Evolutionary conservation across 768 basidiomycete species (phyloP), one percentile per base, ranked within the genome.

Genomic region (Lactarius sanguifluus): DNA sequence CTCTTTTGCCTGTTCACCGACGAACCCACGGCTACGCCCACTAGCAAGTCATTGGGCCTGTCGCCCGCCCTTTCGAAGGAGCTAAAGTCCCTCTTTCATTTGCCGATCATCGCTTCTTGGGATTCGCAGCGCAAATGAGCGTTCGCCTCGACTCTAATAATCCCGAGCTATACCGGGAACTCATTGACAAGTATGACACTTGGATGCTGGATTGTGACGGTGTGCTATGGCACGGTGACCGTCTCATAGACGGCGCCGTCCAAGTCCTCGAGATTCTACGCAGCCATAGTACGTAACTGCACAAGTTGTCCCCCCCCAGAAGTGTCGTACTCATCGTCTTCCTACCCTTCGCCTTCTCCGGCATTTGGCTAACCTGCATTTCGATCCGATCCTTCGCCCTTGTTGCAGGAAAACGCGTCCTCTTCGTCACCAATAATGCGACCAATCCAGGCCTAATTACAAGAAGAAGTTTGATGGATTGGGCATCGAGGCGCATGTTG

Each of bases 361-460:
- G 59, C 40, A 18, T 62, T 61, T 57, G 61, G 41, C 50, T 61
- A 18, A 54, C 55, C 63, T 16, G 23, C 67, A 23, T 59, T 67
- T 58, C 58, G 66, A 57, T 50, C 30, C 30, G 38, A 41, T 28
- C 6, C 63, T 45, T 57, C 28, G 28, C 25, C 25, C 50, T 36
- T 64, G 55, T 47, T 28, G 57, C 43, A 69, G 61, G 64, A 65
- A 76, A 94, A 94, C 83, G 74, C 66, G 79, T 97, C 38, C 78
- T 98, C 12, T 98, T 98, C 73, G 95, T 97, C 59, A 98, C 96
- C 20, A 99, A 99, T 79, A 99, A 98, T 75, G 96, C 96, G 56
- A 92, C 89, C 63, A 96, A 79, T 96, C 94, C 6, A 81, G 97
- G 69, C 85, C 79, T 75, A 88, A 79, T 75, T 96, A 96, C 85